Percentiles rank a stretch among this genome's conserved stretches.
Conservation (phyloP, 306 rosid genomes). For the Prunus armeniaca region DNA sequence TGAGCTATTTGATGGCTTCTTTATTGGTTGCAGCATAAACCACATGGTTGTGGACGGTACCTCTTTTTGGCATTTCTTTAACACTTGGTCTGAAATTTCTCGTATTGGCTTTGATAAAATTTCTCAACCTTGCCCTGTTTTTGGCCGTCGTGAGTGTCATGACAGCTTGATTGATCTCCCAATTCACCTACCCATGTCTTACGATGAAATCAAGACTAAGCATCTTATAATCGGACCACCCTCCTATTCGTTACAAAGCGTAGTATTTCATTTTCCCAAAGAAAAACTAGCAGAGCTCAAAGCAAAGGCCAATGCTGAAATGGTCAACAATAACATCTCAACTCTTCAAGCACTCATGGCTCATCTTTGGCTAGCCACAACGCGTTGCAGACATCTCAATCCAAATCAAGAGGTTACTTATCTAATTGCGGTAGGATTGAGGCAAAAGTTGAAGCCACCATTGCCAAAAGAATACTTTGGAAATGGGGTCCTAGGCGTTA, state of each 20-base stretch:
- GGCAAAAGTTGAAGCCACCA: slow-evolving; percentile 17
- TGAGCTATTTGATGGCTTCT: slow-evolving; percentile 30
- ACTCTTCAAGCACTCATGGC: slow-evolving; percentile 3
- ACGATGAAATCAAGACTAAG: background rate
- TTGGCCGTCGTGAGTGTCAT: background rate
- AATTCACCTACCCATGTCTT: background rate
- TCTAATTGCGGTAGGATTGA: background rate
- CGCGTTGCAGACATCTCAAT: background rate
- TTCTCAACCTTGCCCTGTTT: background rate
- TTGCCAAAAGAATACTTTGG: slow-evolving; percentile 32
- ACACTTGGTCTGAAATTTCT: background rate
- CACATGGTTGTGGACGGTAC: slow-evolving; percentile 20
- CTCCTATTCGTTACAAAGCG: background rate
- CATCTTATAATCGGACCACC: too few relatives aligned
- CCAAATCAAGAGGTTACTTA: background rate
- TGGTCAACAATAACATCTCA: background rate
- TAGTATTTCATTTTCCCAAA: background rate
- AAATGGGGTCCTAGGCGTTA: background rate
- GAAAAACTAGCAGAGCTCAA: background rate
- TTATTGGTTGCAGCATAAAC: slow-evolving; percentile 16
- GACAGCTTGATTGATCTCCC: background rate
- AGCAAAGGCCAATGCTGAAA: slow-evolving; percentile 10
- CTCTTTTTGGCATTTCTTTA: slow-evolving; percentile 21
- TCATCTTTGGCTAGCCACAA: background rate
- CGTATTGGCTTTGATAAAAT: background rate